A percentile compares a stretch with the other conserved stretches of the same genome.
Conservation (phyloP, 257 asterid genomes). For the Avicennia marina region DNA sequence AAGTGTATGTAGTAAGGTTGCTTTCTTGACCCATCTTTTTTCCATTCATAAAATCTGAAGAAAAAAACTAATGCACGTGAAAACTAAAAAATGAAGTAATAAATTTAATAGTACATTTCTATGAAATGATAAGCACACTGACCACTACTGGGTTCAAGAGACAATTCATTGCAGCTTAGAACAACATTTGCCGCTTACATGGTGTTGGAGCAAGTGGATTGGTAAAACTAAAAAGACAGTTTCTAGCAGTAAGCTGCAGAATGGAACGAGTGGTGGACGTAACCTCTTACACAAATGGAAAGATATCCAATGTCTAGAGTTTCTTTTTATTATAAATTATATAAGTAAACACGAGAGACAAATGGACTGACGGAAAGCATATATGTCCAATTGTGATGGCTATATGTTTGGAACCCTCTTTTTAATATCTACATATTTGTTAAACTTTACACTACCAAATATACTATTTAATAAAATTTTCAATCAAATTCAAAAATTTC, state of each 20-base stretch:
- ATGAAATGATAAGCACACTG: not conserved
- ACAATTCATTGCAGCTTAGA: not conserved
- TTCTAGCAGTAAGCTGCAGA: not conserved
- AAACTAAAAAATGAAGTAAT: not conserved
- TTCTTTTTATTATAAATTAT: no score
- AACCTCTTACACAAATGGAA: no score
- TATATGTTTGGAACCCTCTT: no score
- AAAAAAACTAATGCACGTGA: slow-evolving; percentile 12
- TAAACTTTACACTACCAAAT: no score
- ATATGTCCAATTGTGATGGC: no score
- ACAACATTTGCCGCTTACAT: not conserved
- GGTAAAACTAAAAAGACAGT: not conserved
- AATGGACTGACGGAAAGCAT: no score
- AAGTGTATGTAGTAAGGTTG: slow-evolving; percentile 86
- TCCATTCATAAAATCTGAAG: slow-evolving; percentile 94
- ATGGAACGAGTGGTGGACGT: no score
- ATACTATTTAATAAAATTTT: no score
- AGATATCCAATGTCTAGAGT: no score
- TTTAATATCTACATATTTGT: no score
- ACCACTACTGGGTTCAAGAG: not conserved
- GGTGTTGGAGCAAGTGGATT: not conserved
- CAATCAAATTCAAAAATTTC: no score
- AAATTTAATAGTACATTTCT: not conserved
- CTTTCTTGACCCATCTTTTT: slow-evolving; percentile 79
- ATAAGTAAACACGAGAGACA: no score